Base-by-base conservation (phyloP, 2,329 filamentous ascomycete genomes). In the Phialocephala sp. region DNA sequence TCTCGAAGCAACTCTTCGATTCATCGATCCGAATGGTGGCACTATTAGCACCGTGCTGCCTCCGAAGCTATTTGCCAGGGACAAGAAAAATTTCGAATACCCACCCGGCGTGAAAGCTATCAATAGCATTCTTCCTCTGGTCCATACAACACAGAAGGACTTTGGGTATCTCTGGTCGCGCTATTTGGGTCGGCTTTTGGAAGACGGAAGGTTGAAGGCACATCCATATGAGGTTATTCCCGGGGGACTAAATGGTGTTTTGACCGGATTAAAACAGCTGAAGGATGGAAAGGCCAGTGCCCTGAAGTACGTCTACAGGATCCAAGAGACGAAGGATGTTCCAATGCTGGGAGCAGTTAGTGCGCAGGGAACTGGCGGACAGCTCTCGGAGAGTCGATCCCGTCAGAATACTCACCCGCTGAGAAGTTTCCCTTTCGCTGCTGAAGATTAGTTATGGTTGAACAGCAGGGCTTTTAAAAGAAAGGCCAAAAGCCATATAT, bases 231-330 rank as follows among this genome's bases (percentile, higher is more conserved):
- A 85, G 73, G 78, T 87, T 8, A 75, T 86, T 1, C 75, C 79
- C 0, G 81, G 81, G 2, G 83, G 83, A 0, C 69, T 85, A 59
- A 74, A 74, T 11, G 82, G 82, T 1, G 73, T 84, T 2, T 76
- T 85, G 71, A 76, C 70, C 18, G 87, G 79, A 0, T 71, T 91
- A 76, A 75, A 76, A 72, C 82, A 85, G 66, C 74, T 91, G 72
- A 84, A 81, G 73, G 81, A 80, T 35, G 88, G 87, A 0, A 87
- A 85, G 76, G 86, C 84, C 11, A 88, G 84, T 72, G 88, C 81
- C 1, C 79, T 85, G 1, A 91, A 90, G 77, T 90, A 88, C 77
- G 83, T 90, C 0, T 85, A 86, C 70, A 60, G 57, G 52, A 60
- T 72, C 52, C 62, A 50, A 24, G 67, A 68, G 1, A 66, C 66